phyloP scores from a whole-genome alignment of 148 eudicot genomes.

The Dysphania ambrosioides region DNA sequence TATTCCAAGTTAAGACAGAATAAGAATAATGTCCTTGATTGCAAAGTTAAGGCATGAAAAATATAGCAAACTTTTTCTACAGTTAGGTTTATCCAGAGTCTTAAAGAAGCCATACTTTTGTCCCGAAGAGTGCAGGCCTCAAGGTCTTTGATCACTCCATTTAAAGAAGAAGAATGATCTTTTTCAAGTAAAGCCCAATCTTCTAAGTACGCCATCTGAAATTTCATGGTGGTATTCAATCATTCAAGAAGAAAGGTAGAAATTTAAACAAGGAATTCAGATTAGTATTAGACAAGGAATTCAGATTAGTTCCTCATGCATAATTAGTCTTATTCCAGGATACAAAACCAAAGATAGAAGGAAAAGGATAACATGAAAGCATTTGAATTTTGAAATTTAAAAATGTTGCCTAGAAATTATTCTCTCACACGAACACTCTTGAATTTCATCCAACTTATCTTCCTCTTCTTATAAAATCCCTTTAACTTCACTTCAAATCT shows the following conservation, averaged over 20 bases:
- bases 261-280: too few species aligned
- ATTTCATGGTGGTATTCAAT: neutral
- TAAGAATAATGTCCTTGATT: too few species aligned
- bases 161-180: slow-evolving; percentile 63
- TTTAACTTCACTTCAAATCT: too few species aligned
- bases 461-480: too few species aligned
- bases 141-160: slow-evolving; percentile 65
- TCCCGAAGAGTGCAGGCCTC: slow-evolving; percentile 76
- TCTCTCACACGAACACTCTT: too few species aligned
- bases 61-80: neutral
- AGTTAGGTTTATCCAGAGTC: neutral
- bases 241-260: neutral
- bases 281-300: neutral
- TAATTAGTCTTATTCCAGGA: neutral
- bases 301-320: neutral
- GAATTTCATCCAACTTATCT: too few species aligned
- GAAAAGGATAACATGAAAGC: neutral
- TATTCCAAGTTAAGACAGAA: too few species aligned
- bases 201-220: slow-evolving; percentile 67
- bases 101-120: slow-evolving; percentile 51
- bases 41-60: too few species aligned
- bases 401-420: slow-evolving; percentile 61
- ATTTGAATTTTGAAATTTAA: slow-evolving; percentile 33
- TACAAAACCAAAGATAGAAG: neutral
- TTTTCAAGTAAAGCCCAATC: slow-evolving; percentile 68